Evolutionary conservation across 2,329 filamentous ascomycete species (phyloP), one percentile per base, ranked within the genome.

Genomic region (Seiridium unicorne): DNA sequence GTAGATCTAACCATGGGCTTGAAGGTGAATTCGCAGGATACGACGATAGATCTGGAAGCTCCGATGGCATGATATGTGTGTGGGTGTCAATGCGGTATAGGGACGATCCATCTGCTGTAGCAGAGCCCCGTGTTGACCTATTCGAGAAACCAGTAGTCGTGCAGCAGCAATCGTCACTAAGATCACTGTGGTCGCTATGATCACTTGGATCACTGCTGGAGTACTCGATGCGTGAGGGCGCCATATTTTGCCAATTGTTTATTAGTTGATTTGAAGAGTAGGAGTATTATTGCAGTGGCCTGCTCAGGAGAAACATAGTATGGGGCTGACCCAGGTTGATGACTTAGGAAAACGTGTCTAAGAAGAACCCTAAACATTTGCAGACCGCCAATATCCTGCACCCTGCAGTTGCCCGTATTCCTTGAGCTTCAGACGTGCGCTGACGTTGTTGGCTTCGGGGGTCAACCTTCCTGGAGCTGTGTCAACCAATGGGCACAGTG

Each of bases 21-120:
- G 77, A 73, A 2, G 70, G 76, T 35, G 73, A 77, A 10, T 77
- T 78, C 66, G 77, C 75, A n/a, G 79, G 77, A 54, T 81, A 79
- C 62, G 76, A 75, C 58, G 68, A 75, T 51, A 78, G 74, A 44
- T 67, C 79, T 9, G 73, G 68, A 6, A 81, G 75, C 5, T 68
- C 66, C 2, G 66, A 61, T 9, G 73, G 73, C 73, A 75, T 75
- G 57, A 75, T 73, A 63, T 75, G 73, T 1, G 73, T 75, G 67
- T 75, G 73, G 46, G 73, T 72, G 57, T 75, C 72, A 62, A 75
- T 73, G 44, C 73, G 68, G 64, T 70, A 74, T 35, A 74, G 67
- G 1, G 68, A 69, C 13, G 61, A 55, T 38, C 63, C 61, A 18
- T 61, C 57, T 34, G 18, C 35, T 5, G 36, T 34, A 26, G 46